Percentiles rank a stretch among this genome's conserved stretches.
These are phyloP conservation scores for Amoeboaphelidium protococcarum DNA, from an alignment of 371 early-diverging fungal species.

Conservation along the genomic window DNA sequence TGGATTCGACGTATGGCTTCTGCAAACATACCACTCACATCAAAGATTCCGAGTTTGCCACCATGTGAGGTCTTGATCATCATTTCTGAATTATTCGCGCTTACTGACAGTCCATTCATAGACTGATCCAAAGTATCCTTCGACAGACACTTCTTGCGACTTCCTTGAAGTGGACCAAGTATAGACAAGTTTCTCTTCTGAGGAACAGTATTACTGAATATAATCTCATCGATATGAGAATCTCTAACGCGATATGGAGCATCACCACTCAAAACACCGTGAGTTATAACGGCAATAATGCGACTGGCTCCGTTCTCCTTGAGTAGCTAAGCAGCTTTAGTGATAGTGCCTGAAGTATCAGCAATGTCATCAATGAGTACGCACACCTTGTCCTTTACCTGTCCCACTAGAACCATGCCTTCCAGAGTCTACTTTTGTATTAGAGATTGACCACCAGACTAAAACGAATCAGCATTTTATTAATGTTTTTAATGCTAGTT, in stretches of 20 bases:
- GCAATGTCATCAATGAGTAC: constrained; percentile 1
- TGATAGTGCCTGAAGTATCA: constrained; percentile 1
- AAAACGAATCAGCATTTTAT: background rate
- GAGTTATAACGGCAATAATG: constrained; percentile 1
- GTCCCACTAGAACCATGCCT: background rate
- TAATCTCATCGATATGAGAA: background rate
- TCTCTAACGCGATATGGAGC: background rate
- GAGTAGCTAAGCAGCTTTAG: background rate
- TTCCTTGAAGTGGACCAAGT: background rate
- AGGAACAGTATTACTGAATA: background rate
- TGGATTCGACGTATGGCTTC: constrained; percentile 1
- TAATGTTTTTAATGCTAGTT: background rate
- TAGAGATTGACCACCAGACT: too few relatives aligned
- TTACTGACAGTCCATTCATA: too few relatives aligned
- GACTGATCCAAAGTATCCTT: too few relatives aligned
- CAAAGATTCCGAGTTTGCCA: too few relatives aligned
- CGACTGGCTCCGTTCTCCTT: background rate
- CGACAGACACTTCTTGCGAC: too few relatives aligned
- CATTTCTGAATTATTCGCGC: too few relatives aligned
- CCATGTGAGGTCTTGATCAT: too few relatives aligned
- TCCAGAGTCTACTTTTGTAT: too few relatives aligned
- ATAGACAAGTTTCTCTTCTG: background rate
- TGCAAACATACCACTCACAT: background rate
- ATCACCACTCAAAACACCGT: constrained; percentile 1
- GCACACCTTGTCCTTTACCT: background rate